phyloP scores from a whole-genome alignment of 2,329 filamentous ascomycete genomes.

The Scytalidium lignicola region DNA sequence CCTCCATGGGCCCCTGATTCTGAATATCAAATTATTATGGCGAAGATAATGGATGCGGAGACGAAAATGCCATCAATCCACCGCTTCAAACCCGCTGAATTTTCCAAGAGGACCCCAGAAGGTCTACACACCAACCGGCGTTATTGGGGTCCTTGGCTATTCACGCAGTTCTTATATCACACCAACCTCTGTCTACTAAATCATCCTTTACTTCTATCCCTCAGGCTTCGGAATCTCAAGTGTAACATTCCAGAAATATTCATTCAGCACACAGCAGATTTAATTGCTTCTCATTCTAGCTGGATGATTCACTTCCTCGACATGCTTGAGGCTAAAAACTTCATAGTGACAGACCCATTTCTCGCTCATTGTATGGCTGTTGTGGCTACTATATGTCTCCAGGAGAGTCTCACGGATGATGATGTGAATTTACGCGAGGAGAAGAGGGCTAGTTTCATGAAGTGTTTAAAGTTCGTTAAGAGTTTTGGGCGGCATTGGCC shows the following conservation, averaged over 20 bases:
- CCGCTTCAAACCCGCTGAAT: slow-evolving; percentile 44
- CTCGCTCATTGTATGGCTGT: slow-evolving; percentile 45
- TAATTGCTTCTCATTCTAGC: slow-evolving; percentile 44
- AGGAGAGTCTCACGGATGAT: slow-evolving; percentile 43
- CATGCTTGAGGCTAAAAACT: slow-evolving; percentile 37
- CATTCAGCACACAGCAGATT: slow-evolving; percentile 46
- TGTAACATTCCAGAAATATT: slow-evolving; percentile 49
- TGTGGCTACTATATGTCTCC: slow-evolving; percentile 48
- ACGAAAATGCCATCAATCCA: slow-evolving; percentile 45
- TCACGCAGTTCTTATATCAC: slow-evolving; percentile 48
- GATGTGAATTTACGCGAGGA: slow-evolving; percentile 31
- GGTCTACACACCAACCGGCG: slow-evolving; percentile 39
- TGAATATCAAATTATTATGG: slow-evolving; percentile 44
- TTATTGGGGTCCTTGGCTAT: slow-evolving; percentile 49
- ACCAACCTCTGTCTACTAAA: slow-evolving; percentile 48
- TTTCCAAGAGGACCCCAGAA: slow-evolving; percentile 35
- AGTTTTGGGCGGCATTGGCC: slow-evolving; percentile 39
- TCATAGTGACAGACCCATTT: slow-evolving; percentile 41
- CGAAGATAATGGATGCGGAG: slow-evolving; percentile 46
- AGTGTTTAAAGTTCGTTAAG: slow-evolving; percentile 38
- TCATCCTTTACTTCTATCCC: slow-evolving; percentile 47
- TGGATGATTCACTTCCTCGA: slow-evolving; percentile 51
- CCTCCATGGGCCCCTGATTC: slow-evolving; percentile 46
- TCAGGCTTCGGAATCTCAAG: slow-evolving; percentile 47
- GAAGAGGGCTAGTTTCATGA: slow-evolving; percentile 38